phyloP scores from a whole-genome alignment of 1,284 basidiomycete species.

The Malassezia nana region DNA sequence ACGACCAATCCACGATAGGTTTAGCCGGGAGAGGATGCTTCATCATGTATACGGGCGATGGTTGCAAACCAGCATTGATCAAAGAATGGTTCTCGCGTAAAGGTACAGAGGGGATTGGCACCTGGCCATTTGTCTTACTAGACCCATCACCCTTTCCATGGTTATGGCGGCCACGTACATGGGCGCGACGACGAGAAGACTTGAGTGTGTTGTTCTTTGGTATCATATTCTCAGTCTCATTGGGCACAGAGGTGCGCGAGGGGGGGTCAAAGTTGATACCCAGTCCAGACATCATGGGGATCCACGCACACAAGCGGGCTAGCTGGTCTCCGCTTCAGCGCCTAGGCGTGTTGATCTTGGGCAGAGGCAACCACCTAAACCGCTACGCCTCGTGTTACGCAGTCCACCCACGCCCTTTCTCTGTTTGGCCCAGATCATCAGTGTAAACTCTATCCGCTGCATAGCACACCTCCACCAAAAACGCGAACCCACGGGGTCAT shows the following conservation, averaged over 20 bases:
- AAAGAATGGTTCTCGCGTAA: slow-evolving; percentile 9
- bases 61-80: not conserved
- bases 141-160: not conserved
- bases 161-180: not conserved
- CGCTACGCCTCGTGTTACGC: not conserved
- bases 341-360: not conserved
- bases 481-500: not conserved
- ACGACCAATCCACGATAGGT: slow-evolving; percentile 7
- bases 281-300: slow-evolving; percentile 29
- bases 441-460: not conserved
- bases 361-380: not conserved
- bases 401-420: too few species aligned
- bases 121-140: not conserved
- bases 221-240: slow-evolving; percentile 9
- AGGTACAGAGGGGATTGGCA: slow-evolving; percentile 7
- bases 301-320: not conserved
- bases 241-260: slow-evolving; percentile 18
- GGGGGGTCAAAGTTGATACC: slow-evolving; percentile 39
- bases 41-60: not conserved
- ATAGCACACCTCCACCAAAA: not conserved
- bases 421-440: not conserved
- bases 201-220: not conserved
- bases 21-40: slow-evolving; percentile 13
- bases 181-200: slow-evolving; percentile 8
- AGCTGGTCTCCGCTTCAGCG: not conserved